These are phyloP conservation scores for Simplicillium sp. DNA, from an alignment of 2,329 filamentous ascomycete genomes.

Conservation along the genomic window DNA sequence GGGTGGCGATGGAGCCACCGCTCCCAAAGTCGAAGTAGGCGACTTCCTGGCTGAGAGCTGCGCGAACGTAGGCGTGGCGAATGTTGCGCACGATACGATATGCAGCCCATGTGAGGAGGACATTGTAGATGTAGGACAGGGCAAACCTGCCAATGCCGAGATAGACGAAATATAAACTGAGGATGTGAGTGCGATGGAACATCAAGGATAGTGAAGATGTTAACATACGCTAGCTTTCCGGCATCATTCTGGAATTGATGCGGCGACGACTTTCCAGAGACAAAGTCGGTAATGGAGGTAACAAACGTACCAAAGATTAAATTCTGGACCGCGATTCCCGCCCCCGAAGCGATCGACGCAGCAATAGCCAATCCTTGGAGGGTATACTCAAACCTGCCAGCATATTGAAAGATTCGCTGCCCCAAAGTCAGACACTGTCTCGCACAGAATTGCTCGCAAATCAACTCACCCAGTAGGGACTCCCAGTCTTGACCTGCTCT, in stretches of 20 bases:
- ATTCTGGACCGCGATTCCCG: constrained; percentile 26
- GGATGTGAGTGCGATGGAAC: neutral
- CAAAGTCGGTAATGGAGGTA: constrained; percentile 23
- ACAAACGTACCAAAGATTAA: constrained; percentile 28
- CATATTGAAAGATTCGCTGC: constrained; percentile 9
- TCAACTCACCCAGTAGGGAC: too few relatives aligned
- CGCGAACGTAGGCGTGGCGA: constrained; percentile 38
- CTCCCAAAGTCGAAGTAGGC: constrained; percentile 35
- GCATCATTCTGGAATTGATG: constrained; percentile 19
- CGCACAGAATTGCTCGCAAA: too few relatives aligned
- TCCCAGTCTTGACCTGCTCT: too few relatives aligned
- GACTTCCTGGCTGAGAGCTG: constrained; percentile 40
- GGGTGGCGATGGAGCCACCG: constrained; percentile 30
- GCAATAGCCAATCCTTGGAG: constrained; percentile 11
- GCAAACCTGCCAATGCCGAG: constrained; percentile 44
- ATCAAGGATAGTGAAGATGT: neutral
- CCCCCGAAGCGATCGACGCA: constrained; percentile 25
- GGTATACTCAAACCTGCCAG: constrained; percentile 6
- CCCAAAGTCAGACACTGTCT: too few relatives aligned
- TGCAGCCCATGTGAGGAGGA: constrained; percentile 37
- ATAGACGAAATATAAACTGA: constrained; percentile 47
- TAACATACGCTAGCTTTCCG: constrained; percentile 18
- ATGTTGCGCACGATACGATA: constrained; percentile 39
- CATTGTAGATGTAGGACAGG: constrained; percentile 36
- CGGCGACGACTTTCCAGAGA: constrained; percentile 13